A percentile compares a stretch with the other conserved stretches of the same genome.
Conservation (phyloP, 371 early-diverging fungal genomes). For the Smittium culicis region DNA sequence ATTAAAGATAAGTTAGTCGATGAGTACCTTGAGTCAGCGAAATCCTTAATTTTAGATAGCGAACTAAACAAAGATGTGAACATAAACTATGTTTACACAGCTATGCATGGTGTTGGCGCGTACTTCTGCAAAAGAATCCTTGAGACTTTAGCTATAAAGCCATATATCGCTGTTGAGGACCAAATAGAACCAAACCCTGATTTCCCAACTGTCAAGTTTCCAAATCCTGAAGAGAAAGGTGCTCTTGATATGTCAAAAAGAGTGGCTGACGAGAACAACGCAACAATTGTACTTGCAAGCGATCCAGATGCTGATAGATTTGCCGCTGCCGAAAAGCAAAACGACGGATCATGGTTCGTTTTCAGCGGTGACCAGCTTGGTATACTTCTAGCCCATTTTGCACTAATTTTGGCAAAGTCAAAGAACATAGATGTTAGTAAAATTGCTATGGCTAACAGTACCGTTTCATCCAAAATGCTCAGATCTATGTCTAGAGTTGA, state of each 20-base stretch:
- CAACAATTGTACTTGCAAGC: constrained; percentile 77
- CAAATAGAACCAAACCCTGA: constrained; percentile 76
- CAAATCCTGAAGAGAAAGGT: constrained; percentile 88
- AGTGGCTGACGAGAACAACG: constrained; percentile 44
- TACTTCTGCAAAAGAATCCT: constrained; percentile 58
- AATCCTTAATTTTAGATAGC: constrained; percentile 13
- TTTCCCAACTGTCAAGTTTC: constrained; percentile 84
- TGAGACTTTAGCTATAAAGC: constrained; percentile 48
- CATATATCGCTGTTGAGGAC: constrained; percentile 44
- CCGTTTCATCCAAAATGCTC: constrained; percentile 81
- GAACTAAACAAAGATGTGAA: constrained; percentile 4
- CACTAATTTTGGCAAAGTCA: constrained; percentile 43
- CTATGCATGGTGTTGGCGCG: constrained; percentile 92
- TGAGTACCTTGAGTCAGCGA: constrained; percentile 49
- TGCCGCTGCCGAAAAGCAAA: constrained; percentile 68
- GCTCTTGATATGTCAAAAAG: constrained; percentile 68
- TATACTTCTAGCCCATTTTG: constrained; percentile 58
- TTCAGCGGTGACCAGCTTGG: constrained; percentile 91
- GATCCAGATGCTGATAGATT: constrained; percentile 97
- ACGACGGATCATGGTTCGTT: constrained; percentile 56
- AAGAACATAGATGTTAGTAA: constrained; percentile 30
- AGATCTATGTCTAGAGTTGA: constrained; percentile 55
- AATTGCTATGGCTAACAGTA: constrained; percentile 72
- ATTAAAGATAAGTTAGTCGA: constrained; percentile 43
- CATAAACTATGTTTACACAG: constrained; percentile 62